Percentiles rank a stretch among this genome's conserved stretches.
Evolutionary conservation across 228 moss, liverwort and hornwort species (phyloP).

Genomic region (Sphagnum fallax): DNA sequence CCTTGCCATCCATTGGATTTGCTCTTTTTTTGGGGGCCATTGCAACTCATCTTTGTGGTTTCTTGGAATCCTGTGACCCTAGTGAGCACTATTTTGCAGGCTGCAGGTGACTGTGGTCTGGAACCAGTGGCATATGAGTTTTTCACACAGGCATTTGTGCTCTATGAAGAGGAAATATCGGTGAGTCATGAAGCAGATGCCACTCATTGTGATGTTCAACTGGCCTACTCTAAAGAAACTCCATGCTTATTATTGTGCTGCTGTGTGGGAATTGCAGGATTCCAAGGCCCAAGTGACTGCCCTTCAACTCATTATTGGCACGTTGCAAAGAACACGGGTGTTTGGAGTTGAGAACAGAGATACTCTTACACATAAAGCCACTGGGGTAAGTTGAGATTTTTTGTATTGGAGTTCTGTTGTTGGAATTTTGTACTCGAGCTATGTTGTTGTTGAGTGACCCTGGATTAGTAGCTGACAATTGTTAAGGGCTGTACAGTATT

Average conservation of each 20-base stretch:
- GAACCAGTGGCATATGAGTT: slow-evolving; percentile 98
- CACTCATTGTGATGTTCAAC: background rate
- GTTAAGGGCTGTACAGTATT: slow-evolving; percentile 48
- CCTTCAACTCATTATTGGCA: slow-evolving; percentile 91
- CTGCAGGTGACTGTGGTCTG: slow-evolving; percentile 70
- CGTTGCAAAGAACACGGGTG: slow-evolving; percentile 77
- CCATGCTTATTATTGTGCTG: background rate
- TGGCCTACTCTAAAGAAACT: background rate
- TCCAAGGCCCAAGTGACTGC: slow-evolving; percentile 93
- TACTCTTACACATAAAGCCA: slow-evolving; percentile 92
- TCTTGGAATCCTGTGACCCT: too few relatives aligned
- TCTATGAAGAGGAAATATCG: slow-evolving; percentile 91
- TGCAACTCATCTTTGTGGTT: background rate
- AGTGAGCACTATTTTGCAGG: slow-evolving; percentile 25
- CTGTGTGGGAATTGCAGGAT: slow-evolving; percentile 40
- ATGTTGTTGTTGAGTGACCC: background rate
- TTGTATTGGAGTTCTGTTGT: background rate
- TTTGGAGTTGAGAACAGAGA: slow-evolving; percentile 97
- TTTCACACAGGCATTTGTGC: slow-evolving; percentile 90
- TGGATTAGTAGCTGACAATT: background rate
- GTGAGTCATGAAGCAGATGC: slow-evolving; percentile 28
- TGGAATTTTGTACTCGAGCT: background rate
- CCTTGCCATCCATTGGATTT: background rate
- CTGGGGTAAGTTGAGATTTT: slow-evolving; percentile 48
- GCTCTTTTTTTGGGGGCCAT: background rate